These are phyloP conservation scores for Pseudovirgaria hyperparasitica DNA, from an alignment of 2,329 filamentous ascomycete genomes.

Conservation along the genomic window DNA sequence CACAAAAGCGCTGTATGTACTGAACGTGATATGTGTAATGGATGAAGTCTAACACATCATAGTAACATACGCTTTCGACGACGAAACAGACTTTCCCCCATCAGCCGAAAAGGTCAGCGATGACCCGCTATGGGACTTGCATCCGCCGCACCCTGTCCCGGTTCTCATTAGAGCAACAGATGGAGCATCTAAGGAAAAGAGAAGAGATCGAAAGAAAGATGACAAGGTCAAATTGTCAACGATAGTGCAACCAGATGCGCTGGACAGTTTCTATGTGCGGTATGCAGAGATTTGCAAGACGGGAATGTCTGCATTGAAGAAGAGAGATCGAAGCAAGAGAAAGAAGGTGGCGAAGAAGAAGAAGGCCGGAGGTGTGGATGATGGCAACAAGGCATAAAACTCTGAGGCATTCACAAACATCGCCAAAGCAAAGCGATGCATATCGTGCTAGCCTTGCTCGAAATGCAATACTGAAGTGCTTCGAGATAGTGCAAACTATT, in stretches of 20 bases:
- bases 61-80: constrained; percentile 31
- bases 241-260: constrained; percentile 58
- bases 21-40: constrained; percentile 2
- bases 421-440: no score
- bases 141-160: constrained; percentile 48
- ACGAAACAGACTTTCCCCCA: constrained; percentile 21
- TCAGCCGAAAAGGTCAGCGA: constrained; percentile 28
- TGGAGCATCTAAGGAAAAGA: constrained; percentile 45
- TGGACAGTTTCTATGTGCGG: constrained; percentile 68
- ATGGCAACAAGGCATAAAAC: constrained; percentile 33
- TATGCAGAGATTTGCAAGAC: constrained; percentile 88
- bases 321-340: constrained; percentile 78
- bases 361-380: constrained; percentile 38
- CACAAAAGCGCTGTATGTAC: constrained; percentile 57
- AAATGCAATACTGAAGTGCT: no score
- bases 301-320: constrained; percentile 83
- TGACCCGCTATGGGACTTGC: constrained; percentile 47
- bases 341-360: constrained; percentile 69
- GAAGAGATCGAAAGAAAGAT: constrained; percentile 31
- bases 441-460: no score
- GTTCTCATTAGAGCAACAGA: constrained; percentile 77
- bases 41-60: constrained; percentile 5
- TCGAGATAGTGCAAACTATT: no score
- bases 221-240: constrained; percentile 69
- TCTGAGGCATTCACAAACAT: no score